phyloP scores from a whole-genome alignment of 371 early-diverging fungal genomes.

The Mucor racemosus region DNA sequence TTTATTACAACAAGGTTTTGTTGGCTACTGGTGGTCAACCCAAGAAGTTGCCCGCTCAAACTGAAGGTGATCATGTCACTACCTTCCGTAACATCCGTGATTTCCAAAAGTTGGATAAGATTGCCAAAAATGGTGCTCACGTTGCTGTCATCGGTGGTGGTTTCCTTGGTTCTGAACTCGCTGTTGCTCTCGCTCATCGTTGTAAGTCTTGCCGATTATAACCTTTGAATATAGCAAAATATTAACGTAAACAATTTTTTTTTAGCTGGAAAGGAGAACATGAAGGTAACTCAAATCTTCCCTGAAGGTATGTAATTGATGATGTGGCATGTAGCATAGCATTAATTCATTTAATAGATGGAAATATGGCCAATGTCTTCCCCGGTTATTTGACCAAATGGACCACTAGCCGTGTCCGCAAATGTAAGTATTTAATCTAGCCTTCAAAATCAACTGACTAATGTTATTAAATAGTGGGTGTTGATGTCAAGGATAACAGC shows the following conservation, averaged over 20 bases:
- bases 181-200: conserved; percentile 68
- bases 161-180: conserved; percentile 77
- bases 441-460: too few species aligned
- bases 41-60: conserved; percentile 50
- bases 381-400: conserved; percentile 74
- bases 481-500: conserved; percentile 58
- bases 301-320: conserved; percentile 55
- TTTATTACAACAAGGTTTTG: conserved; percentile 74
- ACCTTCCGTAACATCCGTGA: conserved; percentile 74
- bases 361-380: conserved; percentile 77
- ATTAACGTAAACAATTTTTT: background rate
- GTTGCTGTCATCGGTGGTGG: conserved; percentile 80
- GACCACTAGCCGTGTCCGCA: conserved; percentile 66
- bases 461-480: conserved; percentile 52
- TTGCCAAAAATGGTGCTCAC: conserved; percentile 56
- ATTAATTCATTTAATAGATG: conserved; percentile 35
- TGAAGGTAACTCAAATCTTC: conserved; percentile 73
- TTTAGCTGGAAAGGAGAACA: conserved; percentile 51
- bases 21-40: conserved; percentile 79
- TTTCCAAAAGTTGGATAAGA: conserved; percentile 58
- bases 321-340: background rate
- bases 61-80: conserved; percentile 44
- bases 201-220: conserved; percentile 32
- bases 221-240: background rate
- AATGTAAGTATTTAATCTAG: conserved; percentile 30